Percentiles rank a stretch among this genome's conserved stretches.
These are phyloP conservation scores for Ceratobasidium sp. DNA, from an alignment of 1,284 basidiomycete species.

Conservation along the genomic window DNA sequence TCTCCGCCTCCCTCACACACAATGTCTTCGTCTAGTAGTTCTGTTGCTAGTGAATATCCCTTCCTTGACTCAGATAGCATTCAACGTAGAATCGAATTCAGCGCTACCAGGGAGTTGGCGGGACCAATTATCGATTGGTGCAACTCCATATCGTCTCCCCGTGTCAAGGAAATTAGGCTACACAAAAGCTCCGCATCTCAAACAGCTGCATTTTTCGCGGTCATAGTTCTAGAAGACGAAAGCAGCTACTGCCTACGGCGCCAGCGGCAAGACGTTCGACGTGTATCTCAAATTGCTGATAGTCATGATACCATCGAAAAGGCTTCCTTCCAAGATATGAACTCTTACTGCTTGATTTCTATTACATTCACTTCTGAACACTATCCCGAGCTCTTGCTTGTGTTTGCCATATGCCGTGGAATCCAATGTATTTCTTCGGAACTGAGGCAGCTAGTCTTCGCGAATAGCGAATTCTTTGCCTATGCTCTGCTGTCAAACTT, in stretches of 20 bases:
- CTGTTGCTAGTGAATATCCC: too few relatives aligned
- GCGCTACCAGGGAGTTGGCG: background rate
- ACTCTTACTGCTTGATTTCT: background rate
- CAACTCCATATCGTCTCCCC: background rate
- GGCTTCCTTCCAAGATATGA: background rate
- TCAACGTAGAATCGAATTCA: too few relatives aligned
- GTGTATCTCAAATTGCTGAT: too few relatives aligned
- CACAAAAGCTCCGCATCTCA: background rate
- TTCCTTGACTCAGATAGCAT: too few relatives aligned
- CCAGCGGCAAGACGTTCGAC: too few relatives aligned
- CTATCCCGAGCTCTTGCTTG: background rate
- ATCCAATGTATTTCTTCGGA: background rate
- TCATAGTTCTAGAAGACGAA: background rate
- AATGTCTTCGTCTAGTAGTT: too few relatives aligned
- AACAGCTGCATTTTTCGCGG: background rate
- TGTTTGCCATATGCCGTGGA: background rate
- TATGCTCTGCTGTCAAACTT: background rate
- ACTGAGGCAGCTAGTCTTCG: background rate
- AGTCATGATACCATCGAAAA: background rate
- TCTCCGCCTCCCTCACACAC: too few relatives aligned
- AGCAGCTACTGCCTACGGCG: background rate
- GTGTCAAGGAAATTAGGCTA: background rate
- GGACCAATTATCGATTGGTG: conserved; percentile 15
- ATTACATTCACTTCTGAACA: background rate
- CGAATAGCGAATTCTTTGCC: background rate